Conservation (phyloP, 148 eudicot species). For the Vaccinium macrocarpon region DNA sequence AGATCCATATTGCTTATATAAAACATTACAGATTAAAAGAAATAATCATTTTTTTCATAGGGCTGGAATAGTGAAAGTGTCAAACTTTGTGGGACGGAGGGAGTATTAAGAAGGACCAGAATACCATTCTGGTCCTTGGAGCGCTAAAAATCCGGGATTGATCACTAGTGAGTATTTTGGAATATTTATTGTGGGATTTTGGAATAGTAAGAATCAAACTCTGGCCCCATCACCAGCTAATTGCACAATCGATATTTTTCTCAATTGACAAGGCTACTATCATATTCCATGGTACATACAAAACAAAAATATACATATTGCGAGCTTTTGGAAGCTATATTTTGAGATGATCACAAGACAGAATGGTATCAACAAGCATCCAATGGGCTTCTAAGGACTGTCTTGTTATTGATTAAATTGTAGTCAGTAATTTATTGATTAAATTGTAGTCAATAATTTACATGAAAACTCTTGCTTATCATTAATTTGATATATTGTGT, state of each 20-base stretch:
- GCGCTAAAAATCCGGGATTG: background rate
- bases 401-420: background rate
- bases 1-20: too few species aligned
- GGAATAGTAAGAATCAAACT: background rate
- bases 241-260: background rate
- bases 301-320: background rate
- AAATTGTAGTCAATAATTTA: background rate
- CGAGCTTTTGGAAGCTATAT: background rate
- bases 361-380: background rate
- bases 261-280: background rate
- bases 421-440: too few species aligned
- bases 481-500: background rate
- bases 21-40: too few species aligned
- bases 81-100: too few species aligned
- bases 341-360: background rate
- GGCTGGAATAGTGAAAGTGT: too few species aligned
- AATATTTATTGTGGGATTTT: background rate
- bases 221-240: background rate
- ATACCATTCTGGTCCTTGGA: background rate
- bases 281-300: background rate
- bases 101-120: background rate
- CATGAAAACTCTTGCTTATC: background rate
- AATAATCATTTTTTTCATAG: too few species aligned
- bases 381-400: background rate
- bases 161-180: background rate